A percentile compares a stretch with the other conserved stretches of the same genome.
Evolutionary conservation across 2,329 filamentous ascomycete species (phyloP).

Genomic region (Verticillium nonalfalfae): DNA sequence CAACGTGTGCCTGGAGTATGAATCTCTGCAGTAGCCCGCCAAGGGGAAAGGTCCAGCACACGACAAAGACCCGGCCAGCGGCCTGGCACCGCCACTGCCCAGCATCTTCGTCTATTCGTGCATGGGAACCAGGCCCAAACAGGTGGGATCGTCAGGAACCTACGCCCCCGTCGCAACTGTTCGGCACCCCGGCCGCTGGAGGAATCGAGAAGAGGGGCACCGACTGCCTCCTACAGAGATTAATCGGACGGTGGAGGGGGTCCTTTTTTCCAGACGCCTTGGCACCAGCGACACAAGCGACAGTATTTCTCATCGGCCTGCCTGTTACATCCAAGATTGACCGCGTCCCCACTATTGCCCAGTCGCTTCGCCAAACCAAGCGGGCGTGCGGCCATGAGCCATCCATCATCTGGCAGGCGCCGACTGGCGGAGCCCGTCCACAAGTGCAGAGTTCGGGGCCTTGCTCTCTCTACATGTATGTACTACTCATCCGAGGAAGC

Average conservation of each 20-base stretch:
- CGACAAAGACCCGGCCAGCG: not conserved
- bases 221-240: not conserved
- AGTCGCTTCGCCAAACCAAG: not conserved
- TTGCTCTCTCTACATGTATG: not conserved
- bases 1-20: not conserved
- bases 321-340: not conserved
- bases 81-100: not conserved
- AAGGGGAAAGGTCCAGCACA: not conserved
- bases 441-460: not conserved
- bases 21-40: not conserved
- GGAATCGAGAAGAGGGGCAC: not conserved
- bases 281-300: not conserved
- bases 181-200: not conserved
- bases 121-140: not conserved
- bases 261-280: not conserved
- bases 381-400: not conserved
- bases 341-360: not conserved
- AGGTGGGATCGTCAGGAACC: constrained; percentile 3
- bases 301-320: not conserved
- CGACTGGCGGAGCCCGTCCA: not conserved
- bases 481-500: not conserved
- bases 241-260: not conserved
- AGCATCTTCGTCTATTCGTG: not conserved
- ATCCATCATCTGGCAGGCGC: not conserved
- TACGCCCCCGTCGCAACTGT: not conserved